Percentiles rank a stretch among this genome's conserved stretches.
These are phyloP conservation scores for Aureobasidium sp. DNA, from an alignment of 2,329 filamentous ascomycete genomes.

Conservation along the genomic window DNA sequence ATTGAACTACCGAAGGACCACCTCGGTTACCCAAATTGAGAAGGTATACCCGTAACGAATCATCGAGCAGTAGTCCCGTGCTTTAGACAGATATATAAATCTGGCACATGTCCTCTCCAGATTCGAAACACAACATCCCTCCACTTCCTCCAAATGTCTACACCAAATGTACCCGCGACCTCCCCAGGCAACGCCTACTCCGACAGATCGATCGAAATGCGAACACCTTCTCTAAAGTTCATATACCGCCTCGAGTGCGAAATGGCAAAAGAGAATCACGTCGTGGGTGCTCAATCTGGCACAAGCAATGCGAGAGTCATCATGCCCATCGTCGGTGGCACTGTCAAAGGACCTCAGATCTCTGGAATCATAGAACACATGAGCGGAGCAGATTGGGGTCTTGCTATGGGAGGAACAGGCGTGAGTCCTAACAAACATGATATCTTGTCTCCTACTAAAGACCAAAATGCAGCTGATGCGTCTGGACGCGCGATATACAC, in stretches of 20 bases:
- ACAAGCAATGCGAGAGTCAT: slow-evolving; percentile 18
- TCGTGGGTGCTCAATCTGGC: slow-evolving; percentile 19
- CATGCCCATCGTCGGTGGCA: slow-evolving; percentile 21
- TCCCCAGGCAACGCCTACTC: neutral
- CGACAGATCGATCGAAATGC: slow-evolving; percentile 14
- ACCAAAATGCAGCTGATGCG: slow-evolving; percentile 18
- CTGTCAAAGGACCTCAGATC: slow-evolving; percentile 20
- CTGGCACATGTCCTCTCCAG: neutral
- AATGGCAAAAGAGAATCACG: slow-evolving; percentile 19
- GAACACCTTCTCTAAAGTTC: slow-evolving; percentile 21
- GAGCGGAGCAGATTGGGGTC: slow-evolving; percentile 23
- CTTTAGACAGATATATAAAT: neutral
- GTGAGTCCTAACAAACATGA: slow-evolving; percentile 1
- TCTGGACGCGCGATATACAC: slow-evolving; percentile 22
- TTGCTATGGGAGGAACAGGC: slow-evolving; percentile 14
- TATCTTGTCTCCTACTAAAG: neutral
- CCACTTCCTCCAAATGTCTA: neutral
- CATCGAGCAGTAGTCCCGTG: neutral
- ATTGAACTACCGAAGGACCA: neutral
- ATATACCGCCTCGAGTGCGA: slow-evolving; percentile 22
- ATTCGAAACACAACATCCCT: neutral
- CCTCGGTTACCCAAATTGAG: neutral
- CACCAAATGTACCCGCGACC: neutral
- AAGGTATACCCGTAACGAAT: neutral
- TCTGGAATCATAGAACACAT: slow-evolving; percentile 19